A percentile compares a stretch with the other conserved stretches of the same genome.
Evolutionary conservation across 345 rosid genomes (phyloP).

Genomic region (Acer yangbiense): DNA sequence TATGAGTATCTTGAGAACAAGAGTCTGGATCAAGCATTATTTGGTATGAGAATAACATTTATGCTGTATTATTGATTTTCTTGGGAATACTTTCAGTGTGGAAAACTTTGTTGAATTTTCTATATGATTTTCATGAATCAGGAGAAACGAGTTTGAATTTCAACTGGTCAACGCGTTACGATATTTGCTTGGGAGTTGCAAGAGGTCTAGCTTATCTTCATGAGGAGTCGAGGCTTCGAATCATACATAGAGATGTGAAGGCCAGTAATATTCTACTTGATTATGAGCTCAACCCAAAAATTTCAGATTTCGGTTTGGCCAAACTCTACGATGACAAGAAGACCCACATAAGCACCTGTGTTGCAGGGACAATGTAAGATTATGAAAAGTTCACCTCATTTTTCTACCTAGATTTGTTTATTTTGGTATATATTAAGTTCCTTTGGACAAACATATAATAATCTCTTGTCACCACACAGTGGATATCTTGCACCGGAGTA

Average conservation of each 20-base stretch:
- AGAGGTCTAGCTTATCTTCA: constrained; percentile 59
- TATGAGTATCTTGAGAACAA: constrained; percentile 56
- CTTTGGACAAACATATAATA: background rate
- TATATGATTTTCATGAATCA: constrained; percentile 25
- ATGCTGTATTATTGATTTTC: constrained; percentile 6
- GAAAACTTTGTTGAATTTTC: background rate
- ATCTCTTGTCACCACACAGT: background rate
- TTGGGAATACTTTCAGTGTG: constrained; percentile 5
- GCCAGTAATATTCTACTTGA: constrained; percentile 52
- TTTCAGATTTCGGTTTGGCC: constrained; percentile 63
- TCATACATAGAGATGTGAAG: constrained; percentile 64
- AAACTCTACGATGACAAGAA: constrained; percentile 57
- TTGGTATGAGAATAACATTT: constrained; percentile 23
- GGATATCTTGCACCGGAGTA: constrained; percentile 41
- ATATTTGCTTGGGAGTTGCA: constrained; percentile 50
- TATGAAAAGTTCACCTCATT: constrained; percentile 4
- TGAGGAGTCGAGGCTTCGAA: constrained; percentile 55
- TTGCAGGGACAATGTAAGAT: constrained; percentile 60
- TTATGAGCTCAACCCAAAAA: constrained; percentile 49
- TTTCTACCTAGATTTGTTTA: constrained; percentile 38
- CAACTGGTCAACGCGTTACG: constrained; percentile 42
- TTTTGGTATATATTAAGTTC: background rate
- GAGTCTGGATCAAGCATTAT: constrained; percentile 56
- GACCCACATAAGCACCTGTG: constrained; percentile 60
- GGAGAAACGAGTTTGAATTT: constrained; percentile 39